These are phyloP conservation scores for Trematosphaeria pertusa DNA, from an alignment of 2,329 filamentous ascomycete species.

Conservation along the genomic window DNA sequence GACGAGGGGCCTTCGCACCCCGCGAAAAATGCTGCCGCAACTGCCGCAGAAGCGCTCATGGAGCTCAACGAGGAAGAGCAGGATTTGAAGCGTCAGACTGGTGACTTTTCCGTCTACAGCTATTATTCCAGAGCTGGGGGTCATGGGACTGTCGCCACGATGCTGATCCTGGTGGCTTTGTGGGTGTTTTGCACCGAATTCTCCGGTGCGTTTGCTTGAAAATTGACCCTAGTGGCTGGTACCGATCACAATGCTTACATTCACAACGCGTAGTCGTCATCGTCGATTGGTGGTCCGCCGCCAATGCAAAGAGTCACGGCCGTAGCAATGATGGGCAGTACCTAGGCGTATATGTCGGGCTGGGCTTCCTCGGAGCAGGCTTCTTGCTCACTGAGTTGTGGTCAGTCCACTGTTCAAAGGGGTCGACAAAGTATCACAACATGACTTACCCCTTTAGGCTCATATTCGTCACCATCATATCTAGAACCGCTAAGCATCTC, in stretches of 20 bases:
- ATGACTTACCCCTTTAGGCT: slow-evolving; percentile 8
- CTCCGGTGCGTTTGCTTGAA: slow-evolving; percentile 8
- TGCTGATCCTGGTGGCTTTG: slow-evolving; percentile 10
- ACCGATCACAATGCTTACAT: slow-evolving; percentile 4
- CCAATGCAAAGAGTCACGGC: slow-evolving; percentile 9
- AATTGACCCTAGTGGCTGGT: not conserved
- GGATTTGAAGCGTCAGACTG: slow-evolving; percentile 9
- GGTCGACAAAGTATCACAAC: not conserved
- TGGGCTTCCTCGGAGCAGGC: slow-evolving; percentile 10
- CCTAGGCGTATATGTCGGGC: slow-evolving; percentile 7
- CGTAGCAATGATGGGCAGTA: slow-evolving; percentile 7
- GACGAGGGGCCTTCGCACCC: slow-evolving; percentile 3
- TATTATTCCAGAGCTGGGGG: slow-evolving; percentile 12
- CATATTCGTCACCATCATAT: slow-evolving; percentile 14
- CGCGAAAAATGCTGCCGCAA: slow-evolving; percentile 5
- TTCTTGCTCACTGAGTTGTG: slow-evolving; percentile 10
- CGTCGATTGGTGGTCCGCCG: slow-evolving; percentile 13
- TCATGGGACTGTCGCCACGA: slow-evolving; percentile 10
- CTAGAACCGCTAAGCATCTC: slow-evolving; percentile 11
- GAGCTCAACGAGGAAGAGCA: slow-evolving; percentile 10
- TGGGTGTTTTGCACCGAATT: slow-evolving; percentile 16
- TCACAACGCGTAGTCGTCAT: slow-evolving; percentile 10
- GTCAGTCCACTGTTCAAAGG: slow-evolving; percentile 2
- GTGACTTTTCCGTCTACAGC: slow-evolving; percentile 7
- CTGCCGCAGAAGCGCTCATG: slow-evolving; percentile 9